Conservation (phyloP, 345 rosid species). For the Brassica juncea region DNA sequence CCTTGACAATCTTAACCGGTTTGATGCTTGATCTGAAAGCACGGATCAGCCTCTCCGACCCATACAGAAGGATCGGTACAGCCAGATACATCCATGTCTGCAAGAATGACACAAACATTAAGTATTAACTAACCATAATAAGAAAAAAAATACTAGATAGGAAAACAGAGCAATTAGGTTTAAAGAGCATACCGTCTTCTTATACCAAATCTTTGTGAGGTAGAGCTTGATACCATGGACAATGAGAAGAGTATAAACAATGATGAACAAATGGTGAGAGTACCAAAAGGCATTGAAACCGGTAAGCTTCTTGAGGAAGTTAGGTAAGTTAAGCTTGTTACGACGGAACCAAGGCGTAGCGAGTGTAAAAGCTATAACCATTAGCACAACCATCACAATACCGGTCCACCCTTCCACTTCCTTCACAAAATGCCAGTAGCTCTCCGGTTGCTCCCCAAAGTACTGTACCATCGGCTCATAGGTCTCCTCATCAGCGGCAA, state of each 20-base stretch:
- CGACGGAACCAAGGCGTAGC: conserved; percentile 93
- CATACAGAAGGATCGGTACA: conserved; percentile 66
- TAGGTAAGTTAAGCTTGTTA: conserved; percentile 72
- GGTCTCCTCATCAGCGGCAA: conserved; percentile 57
- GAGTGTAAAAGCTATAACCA: conserved; percentile 78
- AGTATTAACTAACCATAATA: neutral
- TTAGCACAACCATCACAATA: conserved; percentile 66
- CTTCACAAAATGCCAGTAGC: conserved; percentile 75
- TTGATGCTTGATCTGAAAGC: conserved; percentile 83
- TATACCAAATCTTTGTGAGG: conserved; percentile 67
- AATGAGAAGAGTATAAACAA: conserved; percentile 74
- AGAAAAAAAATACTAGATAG: neutral
- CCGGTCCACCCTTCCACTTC: conserved; percentile 83
- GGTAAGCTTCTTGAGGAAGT: conserved; percentile 64
- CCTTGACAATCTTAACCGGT: conserved; percentile 80
- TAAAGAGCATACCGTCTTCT: conserved; percentile 58
- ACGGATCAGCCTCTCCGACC: conserved; percentile 64
- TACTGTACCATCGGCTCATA: conserved; percentile 58
- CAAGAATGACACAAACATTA: conserved; percentile 15
- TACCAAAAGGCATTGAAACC: conserved; percentile 97
- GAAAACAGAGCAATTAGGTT: neutral
- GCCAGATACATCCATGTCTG: conserved; percentile 96
- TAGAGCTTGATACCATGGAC: conserved; percentile 77
- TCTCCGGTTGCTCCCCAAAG: conserved; percentile 67
- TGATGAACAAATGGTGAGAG: conserved; percentile 76